Base-by-base conservation (phyloP, 2,329 filamentous ascomycete species). In the Corniculantispora saksenae region DNA sequence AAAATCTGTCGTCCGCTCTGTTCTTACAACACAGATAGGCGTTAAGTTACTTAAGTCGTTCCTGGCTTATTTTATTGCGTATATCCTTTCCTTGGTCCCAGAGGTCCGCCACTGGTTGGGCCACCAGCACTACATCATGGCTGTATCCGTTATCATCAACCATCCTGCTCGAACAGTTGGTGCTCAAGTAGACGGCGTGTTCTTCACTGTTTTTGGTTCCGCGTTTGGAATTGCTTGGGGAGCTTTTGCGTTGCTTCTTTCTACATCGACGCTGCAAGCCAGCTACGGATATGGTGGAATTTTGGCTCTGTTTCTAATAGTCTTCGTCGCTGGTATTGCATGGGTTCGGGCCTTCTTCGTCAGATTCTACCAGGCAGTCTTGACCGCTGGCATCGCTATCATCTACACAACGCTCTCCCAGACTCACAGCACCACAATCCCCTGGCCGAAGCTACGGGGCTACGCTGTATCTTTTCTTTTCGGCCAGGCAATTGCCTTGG, bases 391-490 rank as follows among this genome's bases (percentile, higher is more conserved):
- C 0, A 81, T 88, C 63, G 81, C 85, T 4, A 79, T 87, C 43
- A 80, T 79, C 3, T 87, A 85, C 67, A 81, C 83, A 3, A 83
- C 80, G 57, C 73, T 88, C 27, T 82, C 83, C 5, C 82, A 85
- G 50, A 81, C 83, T 13, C 79, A 78, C 12, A 73, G 74, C 23
- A 68, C 70, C 10, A 66, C 72, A 1, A 77, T 86, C 6, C 72
- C 77, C 7, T 87, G 85, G 84, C 64, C 68, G 27, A 86, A 84
- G 68, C 69, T 86, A 3, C 79, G 81, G 66, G 75, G 77, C 54
- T 88, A 85, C 70, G 84, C 80, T 2, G 77, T 87, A 38, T 83
- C 86, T 2, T 88, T 84, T 84, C 71, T 83, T 1, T 66, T 86
- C 9, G 86, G 86, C 0, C 84, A 87, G 70, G 83, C 77, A 1